Percentiles rank a stretch among this genome's conserved stretches.
phyloP scores from a whole-genome alignment of 148 eudicot species.

The Arbutus unedo region DNA sequence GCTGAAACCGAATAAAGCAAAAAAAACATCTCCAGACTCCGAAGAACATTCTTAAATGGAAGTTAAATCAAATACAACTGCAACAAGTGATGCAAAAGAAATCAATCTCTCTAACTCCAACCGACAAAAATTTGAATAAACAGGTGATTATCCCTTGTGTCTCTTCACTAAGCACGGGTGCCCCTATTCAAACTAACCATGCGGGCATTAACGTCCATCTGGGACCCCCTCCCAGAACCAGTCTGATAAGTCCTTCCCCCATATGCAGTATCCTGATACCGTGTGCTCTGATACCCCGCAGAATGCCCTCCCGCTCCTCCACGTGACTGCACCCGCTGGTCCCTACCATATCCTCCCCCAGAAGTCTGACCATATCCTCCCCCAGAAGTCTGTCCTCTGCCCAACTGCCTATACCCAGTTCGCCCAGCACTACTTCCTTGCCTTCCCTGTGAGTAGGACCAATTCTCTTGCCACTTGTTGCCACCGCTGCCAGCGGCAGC shows the following conservation, averaged over 20 bases:
- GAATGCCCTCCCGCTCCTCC: conserved; percentile 32
- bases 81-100: neutral
- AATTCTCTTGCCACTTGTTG: conserved; percentile 59
- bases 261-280: conserved; percentile 28
- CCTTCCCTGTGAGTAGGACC: conserved; percentile 46
- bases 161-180: conserved; percentile 27
- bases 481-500: conserved; percentile 45
- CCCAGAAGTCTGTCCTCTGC: conserved; percentile 33
- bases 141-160: neutral
- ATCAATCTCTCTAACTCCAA: neutral
- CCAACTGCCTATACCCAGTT: conserved; percentile 34
- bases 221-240: conserved; percentile 42
- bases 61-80: neutral
- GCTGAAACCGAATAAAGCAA: neutral
- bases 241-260: conserved; percentile 32
- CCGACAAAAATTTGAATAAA: neutral
- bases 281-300: conserved; percentile 22
- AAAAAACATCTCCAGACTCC: neutral
- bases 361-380: no score
- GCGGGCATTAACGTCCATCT: conserved; percentile 52
- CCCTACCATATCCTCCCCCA: conserved; percentile 43
- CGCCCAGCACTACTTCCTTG: conserved; percentile 46
- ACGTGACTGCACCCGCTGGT: conserved; percentile 39
- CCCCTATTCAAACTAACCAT: conserved; percentile 78
- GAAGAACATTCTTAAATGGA: neutral